A percentile compares a stretch with the other conserved stretches of the same genome.
Conservation (phyloP, 441 rosid genomes). For the Gossypium schwendimanii region DNA sequence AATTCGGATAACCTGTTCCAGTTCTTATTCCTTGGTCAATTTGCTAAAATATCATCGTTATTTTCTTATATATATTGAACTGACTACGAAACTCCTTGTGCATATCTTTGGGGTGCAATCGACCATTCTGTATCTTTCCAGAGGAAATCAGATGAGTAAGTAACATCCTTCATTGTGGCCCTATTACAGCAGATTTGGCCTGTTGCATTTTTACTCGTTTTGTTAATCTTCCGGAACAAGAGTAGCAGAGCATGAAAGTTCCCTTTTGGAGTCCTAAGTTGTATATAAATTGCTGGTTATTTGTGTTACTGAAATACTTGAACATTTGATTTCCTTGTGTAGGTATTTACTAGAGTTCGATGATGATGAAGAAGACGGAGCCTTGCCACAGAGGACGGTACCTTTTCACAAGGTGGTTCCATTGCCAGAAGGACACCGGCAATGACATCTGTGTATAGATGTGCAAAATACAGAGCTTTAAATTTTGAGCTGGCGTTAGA, state of each 20-base stretch:
- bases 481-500: background rate
- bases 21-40: constrained; percentile 6
- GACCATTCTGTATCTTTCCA: constrained; percentile 27
- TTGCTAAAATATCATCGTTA: background rate
- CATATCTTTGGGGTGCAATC: constrained; percentile 20
- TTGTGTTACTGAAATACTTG: background rate
- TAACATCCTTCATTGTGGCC: constrained; percentile 12
- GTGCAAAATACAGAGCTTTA: background rate
- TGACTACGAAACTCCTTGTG: constrained; percentile 25
- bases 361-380: constrained; percentile 91
- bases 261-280: background rate
- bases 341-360: constrained; percentile 87
- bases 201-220: background rate
- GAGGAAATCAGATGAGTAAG: constrained; percentile 92
- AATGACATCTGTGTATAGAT: constrained; percentile 26
- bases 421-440: constrained; percentile 75
- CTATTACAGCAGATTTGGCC: background rate
- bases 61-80: constrained; percentile 15
- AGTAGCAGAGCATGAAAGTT: background rate
- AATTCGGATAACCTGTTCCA: background rate
- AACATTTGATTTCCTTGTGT: constrained; percentile 15
- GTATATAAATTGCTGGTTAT: background rate
- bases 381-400: constrained; percentile 71
- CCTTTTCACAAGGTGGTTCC: constrained; percentile 77
- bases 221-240: background rate